Percentiles rank a stretch among this genome's conserved stretches.
These are phyloP conservation scores for Penicillium canescens DNA, from an alignment of 495 filamentous ascomycete genomes.

Conservation along the genomic window DNA sequence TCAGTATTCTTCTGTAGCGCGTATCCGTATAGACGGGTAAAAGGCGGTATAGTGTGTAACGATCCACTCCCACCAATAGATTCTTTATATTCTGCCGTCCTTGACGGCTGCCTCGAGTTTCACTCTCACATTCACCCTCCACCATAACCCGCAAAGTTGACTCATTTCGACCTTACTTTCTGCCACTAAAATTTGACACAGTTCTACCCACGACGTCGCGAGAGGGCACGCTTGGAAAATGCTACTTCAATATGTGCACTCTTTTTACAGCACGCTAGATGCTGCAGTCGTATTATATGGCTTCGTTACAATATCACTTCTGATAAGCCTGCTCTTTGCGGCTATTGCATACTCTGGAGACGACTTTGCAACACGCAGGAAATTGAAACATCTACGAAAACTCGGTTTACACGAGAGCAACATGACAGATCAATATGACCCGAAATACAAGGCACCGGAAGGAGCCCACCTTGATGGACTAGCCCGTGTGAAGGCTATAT, in stretches of 20 bases:
- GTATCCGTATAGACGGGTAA: no score
- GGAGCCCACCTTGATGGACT: not conserved
- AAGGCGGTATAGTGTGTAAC: no score
- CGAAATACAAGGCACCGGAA: conserved; percentile 4
- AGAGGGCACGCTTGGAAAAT: not conserved
- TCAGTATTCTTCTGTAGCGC: no score
- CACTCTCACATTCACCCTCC: no score
- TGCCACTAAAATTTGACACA: no score
- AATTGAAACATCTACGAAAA: conserved; percentile 2
- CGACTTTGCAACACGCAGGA: not conserved
- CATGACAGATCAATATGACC: not conserved
- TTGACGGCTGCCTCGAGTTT: no score
- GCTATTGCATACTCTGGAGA: conserved; percentile 7
- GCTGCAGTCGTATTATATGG: not conserved
- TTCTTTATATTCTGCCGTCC: no score
- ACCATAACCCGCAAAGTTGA: no score
- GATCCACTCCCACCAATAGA: no score
- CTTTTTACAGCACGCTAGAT: not conserved
- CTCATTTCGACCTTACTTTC: no score
- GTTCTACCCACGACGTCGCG: no score
- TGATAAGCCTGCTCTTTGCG: not conserved
- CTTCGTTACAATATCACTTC: not conserved
- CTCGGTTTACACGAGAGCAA: not conserved
- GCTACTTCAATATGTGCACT: conserved; percentile 3
- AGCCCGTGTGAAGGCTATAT: conserved; percentile 13